A percentile compares a stretch with the other conserved stretches of the same genome.
phyloP scores from a whole-genome alignment of 805 yeast species.

The Tetrapisispora arboricola region DNA sequence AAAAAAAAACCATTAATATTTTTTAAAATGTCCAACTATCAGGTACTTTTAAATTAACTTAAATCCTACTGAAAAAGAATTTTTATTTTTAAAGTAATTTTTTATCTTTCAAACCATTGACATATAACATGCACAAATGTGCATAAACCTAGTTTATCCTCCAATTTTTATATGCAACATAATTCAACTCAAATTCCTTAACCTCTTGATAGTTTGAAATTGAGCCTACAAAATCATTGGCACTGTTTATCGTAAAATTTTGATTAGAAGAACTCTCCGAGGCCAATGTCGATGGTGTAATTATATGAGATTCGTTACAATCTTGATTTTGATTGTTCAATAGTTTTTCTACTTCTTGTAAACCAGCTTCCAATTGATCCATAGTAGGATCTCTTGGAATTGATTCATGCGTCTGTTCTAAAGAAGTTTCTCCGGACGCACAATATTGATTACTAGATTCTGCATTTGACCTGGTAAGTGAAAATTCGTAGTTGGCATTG shows the following conservation, averaged over 20 bases:
- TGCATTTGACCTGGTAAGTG: neutral
- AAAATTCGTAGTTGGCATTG: too few species aligned
- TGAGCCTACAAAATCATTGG: neutral
- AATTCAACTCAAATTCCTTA: neutral
- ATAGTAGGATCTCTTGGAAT: neutral
- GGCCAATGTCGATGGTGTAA: neutral
- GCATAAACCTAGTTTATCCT: neutral
- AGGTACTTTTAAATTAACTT: too few species aligned
- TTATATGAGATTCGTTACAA: neutral
- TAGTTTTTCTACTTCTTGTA: neutral
- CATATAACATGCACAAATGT: neutral
- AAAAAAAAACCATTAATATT: too few species aligned
- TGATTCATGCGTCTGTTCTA: neutral
- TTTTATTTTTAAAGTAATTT: too few species aligned
- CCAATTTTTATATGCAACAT: neutral
- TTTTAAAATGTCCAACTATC: too few species aligned
- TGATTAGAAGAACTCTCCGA: neutral
- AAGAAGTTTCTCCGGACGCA: neutral
- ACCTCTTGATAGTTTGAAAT: neutral
- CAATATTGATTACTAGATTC: conserved; percentile 1
- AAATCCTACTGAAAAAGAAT: too few species aligned
- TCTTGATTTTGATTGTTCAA: neutral
- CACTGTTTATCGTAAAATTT: neutral
- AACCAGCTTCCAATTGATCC: neutral
- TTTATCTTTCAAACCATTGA: too few species aligned